Conservation (phyloP, 2,329 filamentous ascomycete species). For the Celoporthe dispersa region DNA sequence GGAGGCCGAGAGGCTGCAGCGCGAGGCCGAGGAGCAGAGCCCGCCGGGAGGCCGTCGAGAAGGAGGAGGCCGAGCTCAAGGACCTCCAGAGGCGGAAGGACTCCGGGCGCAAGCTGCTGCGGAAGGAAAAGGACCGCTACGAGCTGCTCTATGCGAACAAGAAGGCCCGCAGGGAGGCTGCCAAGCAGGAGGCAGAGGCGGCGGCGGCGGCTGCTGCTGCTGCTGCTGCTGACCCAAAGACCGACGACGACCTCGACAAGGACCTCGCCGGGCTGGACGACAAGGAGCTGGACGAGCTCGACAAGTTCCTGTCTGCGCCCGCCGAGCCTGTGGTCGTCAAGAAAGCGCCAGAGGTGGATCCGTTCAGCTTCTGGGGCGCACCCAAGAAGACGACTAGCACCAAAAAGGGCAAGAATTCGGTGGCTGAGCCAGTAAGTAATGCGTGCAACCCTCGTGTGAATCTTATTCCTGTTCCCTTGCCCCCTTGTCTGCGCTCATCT, state of each 20-base stretch:
- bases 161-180: conserved; percentile 26
- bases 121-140: conserved; percentile 30
- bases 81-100: conserved; percentile 34
- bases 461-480: conserved; percentile 24
- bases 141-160: conserved; percentile 26
- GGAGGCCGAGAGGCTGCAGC: conserved; percentile 28
- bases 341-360: conserved; percentile 40
- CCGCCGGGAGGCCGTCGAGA: conserved; percentile 22
- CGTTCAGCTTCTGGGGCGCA: conserved; percentile 64
- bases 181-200: conserved; percentile 1
- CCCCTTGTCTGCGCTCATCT: conserved; percentile 24
- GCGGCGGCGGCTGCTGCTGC: conserved; percentile 40
- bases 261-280: conserved; percentile 32
- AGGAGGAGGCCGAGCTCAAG: conserved; percentile 34
- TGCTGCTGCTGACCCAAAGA: conserved; percentile 30
- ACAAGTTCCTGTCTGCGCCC: conserved; percentile 33
- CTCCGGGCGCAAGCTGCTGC: conserved; percentile 22
- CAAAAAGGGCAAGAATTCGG: conserved; percentile 46
- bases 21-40: conserved; percentile 30
- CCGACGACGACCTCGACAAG: conserved; percentile 31
- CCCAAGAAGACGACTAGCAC: conserved; percentile 48
- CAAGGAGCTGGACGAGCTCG: conserved; percentile 37
- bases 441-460: conserved; percentile 24
- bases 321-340: conserved; percentile 15
- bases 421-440: conserved; percentile 37